Base-by-base conservation (phyloP, 306 rosid genomes). In the Gleditsia sinensis region DNA sequence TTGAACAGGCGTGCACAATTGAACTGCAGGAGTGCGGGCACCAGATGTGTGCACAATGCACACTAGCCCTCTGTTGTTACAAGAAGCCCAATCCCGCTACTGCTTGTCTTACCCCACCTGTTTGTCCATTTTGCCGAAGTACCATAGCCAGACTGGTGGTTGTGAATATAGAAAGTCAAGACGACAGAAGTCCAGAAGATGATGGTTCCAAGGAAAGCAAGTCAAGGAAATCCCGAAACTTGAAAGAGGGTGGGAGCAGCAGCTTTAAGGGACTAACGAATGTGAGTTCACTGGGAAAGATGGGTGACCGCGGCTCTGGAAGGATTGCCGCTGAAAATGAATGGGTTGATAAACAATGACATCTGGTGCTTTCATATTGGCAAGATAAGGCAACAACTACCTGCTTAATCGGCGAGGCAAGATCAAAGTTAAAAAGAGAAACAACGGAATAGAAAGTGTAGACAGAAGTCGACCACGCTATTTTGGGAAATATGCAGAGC, bases 21-120 rank as follows among this genome's bases (percentile, higher is more conserved):
- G 97, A 94, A 70, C 93, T 94, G 57, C 93, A 90, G 33, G 74
- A 79, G 25, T 94, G 99, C 72, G 97, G 96, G 36, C 97, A 94
- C 78, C 97, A 90, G 66, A 94, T 94, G 98, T 94, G 98, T 83
- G 96, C 97, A 27, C 92, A 94, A 57, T 94, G 98, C 87, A 90
- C 93, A 43, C 81, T 94, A 80, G 91, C 96, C 63, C 93, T 94
- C 60, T 94, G 97, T 72, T 92, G 97, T 88, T 91, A 94, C 84
- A 94, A 89, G 76, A 90, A 90, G 75, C 93, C 97, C 0, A 87
- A 90, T 80, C 94, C 98, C 0, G 74, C 86, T 3, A 91, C 97
- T 2, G 83, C 92, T 12, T 75, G 80, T 68, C 59, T 88, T 7
- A 90, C 75, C 16, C 88, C 98, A 1, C 98, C 96, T 2, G 90